Evolutionary conservation across 1,284 basidiomycete species (phyloP), one percentile per base, ranked within the genome.

Genomic region (Erythrobasidium hasegawianum): DNA sequence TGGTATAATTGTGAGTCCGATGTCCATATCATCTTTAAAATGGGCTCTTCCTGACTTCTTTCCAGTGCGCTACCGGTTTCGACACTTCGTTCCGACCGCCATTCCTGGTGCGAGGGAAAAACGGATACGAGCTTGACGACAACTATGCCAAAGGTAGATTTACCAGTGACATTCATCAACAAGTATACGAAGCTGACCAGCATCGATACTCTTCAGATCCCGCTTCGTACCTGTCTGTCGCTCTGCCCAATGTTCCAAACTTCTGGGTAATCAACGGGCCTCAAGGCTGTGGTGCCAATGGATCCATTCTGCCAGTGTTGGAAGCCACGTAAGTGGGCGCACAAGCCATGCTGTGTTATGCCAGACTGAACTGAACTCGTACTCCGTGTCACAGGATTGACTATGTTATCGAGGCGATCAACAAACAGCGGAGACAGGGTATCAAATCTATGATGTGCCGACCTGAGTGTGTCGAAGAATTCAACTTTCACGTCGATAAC

Each of bases 391-490:
- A 7, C 26, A 59, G 58, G 1, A 53, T 61, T 11, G 59, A 61
- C 24, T 61, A 61, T 43, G 45, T 61, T n/a, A 61, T 61, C 45
- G 59, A 39, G 18, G 83, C 79, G 3, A 79, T 82, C n/a, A 71
- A 79, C 70, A 86, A 86, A 77, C 72, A 85, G 75, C 83, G 85
- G 72, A 76, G 83, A 10, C 85, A 86, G 76, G 76, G 82, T 33
- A 68, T 85, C 73, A 67, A 47, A 27, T 67, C 67, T 18, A 75
- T 76, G 64, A 43, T 71, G n/a, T 71, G 69, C 18, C 71, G 84
- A 75, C 72, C 74, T 38, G 81, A 82, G 71, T 84, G 84, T 2
- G 81, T 85, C 18, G 78, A 80, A 39, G 84, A 85, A 62, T 86
- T 74, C 82, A 86, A 61, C 39, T 61, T 52, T 43, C 59, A 61